phyloP scores from a whole-genome alignment of 2,329 filamentous ascomycete species.

The Cordyceps militaris region DNA sequence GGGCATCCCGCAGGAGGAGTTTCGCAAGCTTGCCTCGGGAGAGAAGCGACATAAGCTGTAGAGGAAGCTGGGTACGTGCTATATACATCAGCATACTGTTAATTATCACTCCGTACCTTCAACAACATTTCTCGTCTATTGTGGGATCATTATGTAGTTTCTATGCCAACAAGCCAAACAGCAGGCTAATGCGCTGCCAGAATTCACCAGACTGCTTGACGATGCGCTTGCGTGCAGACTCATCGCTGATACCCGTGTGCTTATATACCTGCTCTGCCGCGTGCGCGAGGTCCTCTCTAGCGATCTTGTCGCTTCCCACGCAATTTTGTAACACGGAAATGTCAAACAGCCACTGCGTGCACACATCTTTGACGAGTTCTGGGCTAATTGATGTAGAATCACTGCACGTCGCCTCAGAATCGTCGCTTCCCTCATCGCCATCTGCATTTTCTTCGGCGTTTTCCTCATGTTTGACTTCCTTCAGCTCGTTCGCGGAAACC shows the following conservation, averaged over 20 bases:
- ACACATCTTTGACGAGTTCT: constrained; percentile 37
- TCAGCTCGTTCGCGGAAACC: constrained; percentile 12
- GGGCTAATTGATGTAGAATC: background rate
- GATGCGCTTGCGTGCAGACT: constrained; percentile 45
- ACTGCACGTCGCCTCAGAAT: background rate
- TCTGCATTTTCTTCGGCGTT: constrained; percentile 12
- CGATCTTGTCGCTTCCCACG: constrained; percentile 28
- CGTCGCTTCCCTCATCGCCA: background rate
- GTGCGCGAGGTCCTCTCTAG: constrained; percentile 29
- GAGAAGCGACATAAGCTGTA: constrained; percentile 94
- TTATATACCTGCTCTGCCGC: constrained; percentile 41
- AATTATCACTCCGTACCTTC: background rate
- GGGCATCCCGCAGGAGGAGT: constrained; percentile 83
- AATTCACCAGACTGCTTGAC: constrained; percentile 63
- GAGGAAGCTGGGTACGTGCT: background rate
- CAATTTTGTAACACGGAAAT: constrained; percentile 42
- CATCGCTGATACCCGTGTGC: constrained; percentile 42
- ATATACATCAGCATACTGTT: background rate
- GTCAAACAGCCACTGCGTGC: constrained; percentile 57
- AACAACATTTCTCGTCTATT: background rate
- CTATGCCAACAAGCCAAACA: constrained; percentile 68
- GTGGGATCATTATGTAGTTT: background rate
- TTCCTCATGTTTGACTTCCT: constrained; percentile 12
- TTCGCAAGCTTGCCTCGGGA: constrained; percentile 73
- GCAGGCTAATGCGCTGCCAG: constrained; percentile 71